These are phyloP conservation scores for Epichloe scottii DNA, from an alignment of 2,329 filamentous ascomycete species.

Conservation along the genomic window DNA sequence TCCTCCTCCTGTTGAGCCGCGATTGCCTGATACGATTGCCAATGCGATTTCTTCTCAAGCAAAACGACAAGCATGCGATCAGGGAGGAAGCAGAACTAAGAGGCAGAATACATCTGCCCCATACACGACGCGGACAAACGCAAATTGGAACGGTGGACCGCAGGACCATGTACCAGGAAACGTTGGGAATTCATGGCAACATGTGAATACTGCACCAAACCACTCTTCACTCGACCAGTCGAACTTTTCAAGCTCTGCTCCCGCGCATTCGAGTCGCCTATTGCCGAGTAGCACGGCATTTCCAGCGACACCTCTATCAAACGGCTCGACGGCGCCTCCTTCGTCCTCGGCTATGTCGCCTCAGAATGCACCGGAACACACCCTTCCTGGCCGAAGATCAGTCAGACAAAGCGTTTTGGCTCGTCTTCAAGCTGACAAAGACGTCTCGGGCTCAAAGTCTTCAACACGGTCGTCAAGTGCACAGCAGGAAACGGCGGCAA, in stretches of 20 bases:
- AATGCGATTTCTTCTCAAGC: neutral
- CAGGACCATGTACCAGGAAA: neutral
- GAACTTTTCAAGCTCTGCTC: neutral
- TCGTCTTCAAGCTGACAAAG: constrained; percentile 3
- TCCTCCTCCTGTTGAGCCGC: constrained; percentile 6
- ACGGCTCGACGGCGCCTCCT: neutral
- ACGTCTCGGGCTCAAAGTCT: neutral
- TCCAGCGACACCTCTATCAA: neutral
- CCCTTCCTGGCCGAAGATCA: neutral
- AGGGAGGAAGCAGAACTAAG: neutral
- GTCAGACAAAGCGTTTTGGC: constrained; percentile 5
- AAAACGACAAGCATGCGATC: neutral
- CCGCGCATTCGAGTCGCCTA: neutral
- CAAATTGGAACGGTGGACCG: neutral
- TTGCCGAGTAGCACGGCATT: neutral
- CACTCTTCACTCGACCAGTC: neutral
- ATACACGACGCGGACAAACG: neutral
- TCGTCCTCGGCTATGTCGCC: neutral
- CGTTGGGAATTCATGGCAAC: neutral
- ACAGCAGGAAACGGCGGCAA: neutral
- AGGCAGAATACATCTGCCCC: neutral
- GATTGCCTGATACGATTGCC: neutral
- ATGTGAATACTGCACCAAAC: neutral
- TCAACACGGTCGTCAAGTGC: neutral
- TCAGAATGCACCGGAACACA: neutral